phyloP scores from a whole-genome alignment of 768 basidiomycete genomes.

The Fomitopsis pulvina region DNA sequence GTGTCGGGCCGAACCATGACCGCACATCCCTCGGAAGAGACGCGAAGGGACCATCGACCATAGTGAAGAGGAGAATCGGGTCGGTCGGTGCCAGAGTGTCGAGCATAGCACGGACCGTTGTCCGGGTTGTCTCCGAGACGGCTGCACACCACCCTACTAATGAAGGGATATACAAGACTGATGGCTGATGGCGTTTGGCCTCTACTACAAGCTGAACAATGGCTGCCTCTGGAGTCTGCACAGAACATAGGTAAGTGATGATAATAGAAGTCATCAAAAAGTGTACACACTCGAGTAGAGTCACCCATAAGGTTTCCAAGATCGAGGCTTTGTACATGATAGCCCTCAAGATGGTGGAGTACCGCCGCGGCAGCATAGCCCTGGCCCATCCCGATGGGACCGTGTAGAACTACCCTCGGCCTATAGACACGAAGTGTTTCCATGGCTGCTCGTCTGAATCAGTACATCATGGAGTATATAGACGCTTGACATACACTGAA shows the following conservation, averaged over 20 bases:
- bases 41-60: conserved; percentile 72
- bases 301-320: conserved; percentile 85
- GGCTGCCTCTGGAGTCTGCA: conserved; percentile 82
- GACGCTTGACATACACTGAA: conserved; percentile 57
- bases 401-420: conserved; percentile 81
- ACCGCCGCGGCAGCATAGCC: conserved; percentile 84
- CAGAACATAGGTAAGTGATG: background rate
- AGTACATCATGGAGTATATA: background rate
- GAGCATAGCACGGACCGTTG: conserved; percentile 85
- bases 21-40: conserved; percentile 77
- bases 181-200: conserved; percentile 95
- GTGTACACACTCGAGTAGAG: conserved; percentile 67
- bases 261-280: background rate
- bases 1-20: conserved; percentile 81
- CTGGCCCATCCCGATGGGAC: conserved; percentile 84
- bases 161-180: conserved; percentile 91
- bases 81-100: conserved; percentile 89
- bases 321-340: conserved; percentile 91
- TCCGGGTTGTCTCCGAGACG: conserved; percentile 76
- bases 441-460: conserved; percentile 52
- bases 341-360: conserved; percentile 91
- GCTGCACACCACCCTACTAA: conserved; percentile 81
- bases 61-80: conserved; percentile 85
- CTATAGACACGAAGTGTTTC: conserved; percentile 87
- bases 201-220: conserved; percentile 95